Evolutionary conservation across 1,284 basidiomycete genomes (phyloP).

Genomic region (Irpex rosettiformis): DNA sequence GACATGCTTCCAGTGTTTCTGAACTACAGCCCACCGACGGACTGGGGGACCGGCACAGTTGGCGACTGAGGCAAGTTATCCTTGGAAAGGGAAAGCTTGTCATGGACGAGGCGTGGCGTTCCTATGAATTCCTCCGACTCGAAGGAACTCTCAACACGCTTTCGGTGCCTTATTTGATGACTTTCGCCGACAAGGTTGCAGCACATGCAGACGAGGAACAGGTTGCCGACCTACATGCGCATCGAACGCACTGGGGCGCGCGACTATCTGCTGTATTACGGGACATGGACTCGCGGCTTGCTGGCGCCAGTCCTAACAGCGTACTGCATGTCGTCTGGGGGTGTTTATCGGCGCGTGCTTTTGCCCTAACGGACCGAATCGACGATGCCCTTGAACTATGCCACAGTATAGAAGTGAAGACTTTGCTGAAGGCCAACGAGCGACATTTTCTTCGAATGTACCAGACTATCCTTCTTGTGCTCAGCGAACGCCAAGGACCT

Average conservation of each 20-base stretch:
- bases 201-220: conserved; percentile 1
- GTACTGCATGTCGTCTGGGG: conserved; percentile 11
- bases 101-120: conserved; percentile 35
- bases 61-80: not conserved
- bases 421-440: not conserved
- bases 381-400: conserved; percentile 18
- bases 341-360: conserved; percentile 14
- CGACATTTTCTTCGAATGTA: conserved; percentile 28
- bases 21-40: not conserved
- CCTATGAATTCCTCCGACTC: conserved; percentile 25
- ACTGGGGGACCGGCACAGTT: not conserved
- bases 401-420: conserved; percentile 16
- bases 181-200: conserved; percentile 32
- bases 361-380: conserved; percentile 21
- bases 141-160: conserved; percentile 11
- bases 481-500: conserved; percentile 33
- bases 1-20: conserved; percentile 12
- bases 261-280: conserved; percentile 34
- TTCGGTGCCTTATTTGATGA: conserved; percentile 23
- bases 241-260: conserved; percentile 32
- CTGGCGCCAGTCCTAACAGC: not conserved
- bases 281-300: conserved; percentile 22
- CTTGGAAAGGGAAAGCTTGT: not conserved
- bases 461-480: conserved; percentile 38
- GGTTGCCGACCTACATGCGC: not conserved